Conservation (phyloP, 2,329 filamentous ascomycete genomes). For the Cephalotrichum gorgonifer region DNA sequence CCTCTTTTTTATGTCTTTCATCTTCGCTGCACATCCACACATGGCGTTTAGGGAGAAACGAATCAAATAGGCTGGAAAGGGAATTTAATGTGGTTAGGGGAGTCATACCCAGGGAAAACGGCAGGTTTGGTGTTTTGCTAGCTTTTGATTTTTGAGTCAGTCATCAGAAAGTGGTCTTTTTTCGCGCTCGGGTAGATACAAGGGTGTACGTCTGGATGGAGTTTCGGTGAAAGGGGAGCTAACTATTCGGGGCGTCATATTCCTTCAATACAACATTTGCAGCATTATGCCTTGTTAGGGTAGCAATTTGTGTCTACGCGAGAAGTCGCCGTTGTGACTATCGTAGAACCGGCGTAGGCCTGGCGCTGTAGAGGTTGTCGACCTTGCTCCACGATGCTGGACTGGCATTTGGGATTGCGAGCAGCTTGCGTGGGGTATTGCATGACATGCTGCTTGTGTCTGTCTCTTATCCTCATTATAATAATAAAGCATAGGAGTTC, state of each 20-base stretch:
- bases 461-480: no score
- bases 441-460: no score
- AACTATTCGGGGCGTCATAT: not conserved
- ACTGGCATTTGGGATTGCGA: no score
- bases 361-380: no score
- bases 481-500: no score
- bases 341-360: no score
- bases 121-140: constrained; percentile 1
- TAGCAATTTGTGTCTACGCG: no score
- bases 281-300: not conserved
- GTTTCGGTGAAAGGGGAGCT: not conserved
- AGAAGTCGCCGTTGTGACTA: no score
- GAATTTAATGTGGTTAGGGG: not conserved
- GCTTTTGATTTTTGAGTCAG: not conserved
- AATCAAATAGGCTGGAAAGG: not conserved
- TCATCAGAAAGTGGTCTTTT: not conserved
- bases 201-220: not conserved
- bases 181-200: not conserved
- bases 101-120: constrained; percentile 3
- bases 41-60: not conserved
- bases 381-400: no score
- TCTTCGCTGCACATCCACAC: not conserved
- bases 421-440: no score
- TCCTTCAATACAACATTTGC: not conserved
- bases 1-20: not conserved